phyloP scores from a whole-genome alignment of 202 grass and related monocot species.

The Hordeum pubiflorum region DNA sequence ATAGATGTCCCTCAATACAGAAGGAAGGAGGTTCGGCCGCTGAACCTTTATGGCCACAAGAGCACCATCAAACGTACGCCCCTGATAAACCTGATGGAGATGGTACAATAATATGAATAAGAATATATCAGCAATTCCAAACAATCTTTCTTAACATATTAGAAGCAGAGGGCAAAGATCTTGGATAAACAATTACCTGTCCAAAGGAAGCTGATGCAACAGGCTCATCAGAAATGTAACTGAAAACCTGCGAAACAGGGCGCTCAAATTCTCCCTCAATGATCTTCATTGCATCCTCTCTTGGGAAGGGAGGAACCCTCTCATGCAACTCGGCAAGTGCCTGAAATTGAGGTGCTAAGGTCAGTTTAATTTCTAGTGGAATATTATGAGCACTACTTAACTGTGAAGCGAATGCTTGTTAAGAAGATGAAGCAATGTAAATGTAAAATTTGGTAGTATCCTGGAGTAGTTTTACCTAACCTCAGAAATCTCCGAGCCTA shows the following conservation, averaged over 20 bases:
- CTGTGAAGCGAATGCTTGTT: background rate
- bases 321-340: conserved; percentile 86
- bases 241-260: conserved; percentile 55
- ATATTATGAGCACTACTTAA: background rate
- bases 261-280: conserved; percentile 67
- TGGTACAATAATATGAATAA: background rate
- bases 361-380: conserved; percentile 22
- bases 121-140: conserved; percentile 7
- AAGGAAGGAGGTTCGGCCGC: conserved; percentile 70
- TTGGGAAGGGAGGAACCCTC: conserved; percentile 74
- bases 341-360: conserved; percentile 33
- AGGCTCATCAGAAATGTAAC: conserved; percentile 77
- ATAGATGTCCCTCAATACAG: conserved; percentile 78
- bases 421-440: background rate
- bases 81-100: conserved; percentile 67
- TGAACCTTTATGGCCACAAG: conserved; percentile 94
- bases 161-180: background rate
- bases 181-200: conserved; percentile 46
- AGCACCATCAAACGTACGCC: conserved; percentile 62
- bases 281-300: conserved; percentile 65
- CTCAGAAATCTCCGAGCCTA: conserved; percentile 93
- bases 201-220: conserved; percentile 88
- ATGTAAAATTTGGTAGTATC: conserved; percentile 7
- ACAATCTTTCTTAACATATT: conserved; percentile 2
- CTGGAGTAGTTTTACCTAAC: conserved; percentile 51